Conservation (phyloP, 805 yeast genomes). For the Hanseniaspora hatyaiensis region DNA sequence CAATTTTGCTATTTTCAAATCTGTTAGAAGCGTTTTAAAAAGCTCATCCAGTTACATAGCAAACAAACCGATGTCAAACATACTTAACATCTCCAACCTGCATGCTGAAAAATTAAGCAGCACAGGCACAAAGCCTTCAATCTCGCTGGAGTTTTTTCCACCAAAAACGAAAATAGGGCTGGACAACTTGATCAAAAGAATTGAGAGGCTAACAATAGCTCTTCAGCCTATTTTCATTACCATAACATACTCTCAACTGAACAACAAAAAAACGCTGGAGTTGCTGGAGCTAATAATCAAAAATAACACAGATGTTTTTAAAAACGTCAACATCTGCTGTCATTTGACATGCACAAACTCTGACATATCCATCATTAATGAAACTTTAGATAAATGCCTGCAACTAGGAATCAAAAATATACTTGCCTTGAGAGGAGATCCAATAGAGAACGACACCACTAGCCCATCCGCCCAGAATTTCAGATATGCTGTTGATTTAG, state of each 20-base stretch:
- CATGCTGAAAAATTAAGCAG: conserved; percentile 27
- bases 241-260: conserved; percentile 98
- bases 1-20: no score
- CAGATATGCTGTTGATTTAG: conserved; percentile 73
- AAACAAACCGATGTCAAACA: not conserved
- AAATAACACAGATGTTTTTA: conserved; percentile 51
- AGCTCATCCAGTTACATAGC: not conserved
- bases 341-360: conserved; percentile 96
- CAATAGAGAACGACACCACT: conserved; percentile 57
- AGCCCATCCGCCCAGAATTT: conserved; percentile 33
- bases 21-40: no score
- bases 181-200: conserved; percentile 71
- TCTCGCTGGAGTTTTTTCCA: conserved; percentile 92
- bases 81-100: not conserved
- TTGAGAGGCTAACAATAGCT: conserved; percentile 68
- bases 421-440: conserved; percentile 90
- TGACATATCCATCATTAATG: conserved; percentile 60
- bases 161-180: conserved; percentile 89
- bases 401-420: conserved; percentile 74
- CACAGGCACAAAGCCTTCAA: conserved; percentile 43
- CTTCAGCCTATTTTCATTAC: conserved; percentile 83
- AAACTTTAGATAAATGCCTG: conserved; percentile 62
- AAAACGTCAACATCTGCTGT: conserved; percentile 74
- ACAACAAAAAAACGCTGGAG: conserved; percentile 74
- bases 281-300: conserved; percentile 45